Evolutionary conservation across 306 rosid genomes (phyloP), one percentile per base, ranked within the genome.

Genomic region (Dalbergia cochinchinensis): DNA sequence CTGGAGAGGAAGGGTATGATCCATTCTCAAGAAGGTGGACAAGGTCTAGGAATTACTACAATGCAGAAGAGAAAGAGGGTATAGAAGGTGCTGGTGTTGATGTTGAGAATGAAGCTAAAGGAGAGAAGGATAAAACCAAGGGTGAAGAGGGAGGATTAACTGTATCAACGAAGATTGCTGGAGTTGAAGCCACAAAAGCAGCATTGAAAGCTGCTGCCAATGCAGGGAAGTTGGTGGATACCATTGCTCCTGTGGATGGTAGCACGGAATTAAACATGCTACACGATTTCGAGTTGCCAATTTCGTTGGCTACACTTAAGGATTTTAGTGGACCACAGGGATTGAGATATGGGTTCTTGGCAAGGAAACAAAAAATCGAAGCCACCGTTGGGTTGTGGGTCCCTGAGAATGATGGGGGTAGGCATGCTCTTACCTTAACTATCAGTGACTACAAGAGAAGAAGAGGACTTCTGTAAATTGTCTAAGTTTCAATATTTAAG

Each of bases 21-120:
- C 93, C 93, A 0, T 87, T 89, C 77, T 91, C 93, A 1, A 89
- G 93, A 65, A 84, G 91, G 79, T 91, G 96, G 96, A 89, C 90
- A 7, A 84, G 89, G 84, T 91, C 91, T 3, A 84, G 88, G 69
- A 91, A 87, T 77, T 89, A 87, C 83, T 91, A 71, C 16, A 55
- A 15, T 33, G 51, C 82, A 13, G 85, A 86, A 0, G 81, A 65
- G 47, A 80, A 70, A 69, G 84, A 31, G 48, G 60, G 47, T 42
- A 80, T 68, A 70, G 86, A 66, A 18, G 76, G 31, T 48, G 31
- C 31, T 26, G n/a, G 54, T 48, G 54, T 1, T 15, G 68, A 59
- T 26, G 31, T 26, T 26, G 45, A 48, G 41, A 13, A 39, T 54
- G 22, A 81, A 61, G 86, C 53, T 34, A 70, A 70, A 61, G 84